Base-by-base conservation (phyloP, 441 rosid genomes). In the Adansonia madagascariensis region DNA sequence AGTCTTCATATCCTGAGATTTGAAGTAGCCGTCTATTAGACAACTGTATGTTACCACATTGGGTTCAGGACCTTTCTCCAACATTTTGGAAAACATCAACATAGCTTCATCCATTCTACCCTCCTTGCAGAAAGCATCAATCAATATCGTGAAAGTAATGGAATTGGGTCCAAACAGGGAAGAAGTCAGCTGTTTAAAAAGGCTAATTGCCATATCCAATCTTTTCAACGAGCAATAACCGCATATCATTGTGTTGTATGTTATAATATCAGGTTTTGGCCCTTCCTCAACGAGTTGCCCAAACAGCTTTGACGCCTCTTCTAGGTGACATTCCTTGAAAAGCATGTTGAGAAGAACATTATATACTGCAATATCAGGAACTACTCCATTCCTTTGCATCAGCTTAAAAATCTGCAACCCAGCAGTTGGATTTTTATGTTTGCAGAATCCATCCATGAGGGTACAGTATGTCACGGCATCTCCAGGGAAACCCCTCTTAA, bases 201-300 rank as follows among this genome's bases (percentile, higher is more conserved):
- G 74, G 71, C 39, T 71, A 50, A 14, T 31, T 1, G 89, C 89
- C 27, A 83, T 82, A 18, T 85, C 85, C 18, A 86, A 68, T 82
- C 71, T 80, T 76, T 46, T 61, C 6, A 59, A 44, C 12, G 83
- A 81, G 79, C 88, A 87, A 53, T 71, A 85, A 71, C 88, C 89
- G 67, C 88, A 87, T 52, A 83, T 76, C 86, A 87, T 44, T 0
- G 86, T 83, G 79, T 87, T 87, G 78, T 83, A 85, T 4, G 89
- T 85, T 49, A 85, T 73, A 31, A 85, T 69, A 79, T 85, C 89
- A 57, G 83, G 89, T 59, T 83, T 65, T 60, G 80, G 68, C 11
- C 79, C 83, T 66, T 75, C 74, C 61, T 75, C 41, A 12, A 73
- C 75, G 50, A 87, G 83, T 65, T 77, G 68, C 0, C 56, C n/a